phyloP scores from a whole-genome alignment of 345 rosid genomes.

The Gossypium sturtianum region DNA sequence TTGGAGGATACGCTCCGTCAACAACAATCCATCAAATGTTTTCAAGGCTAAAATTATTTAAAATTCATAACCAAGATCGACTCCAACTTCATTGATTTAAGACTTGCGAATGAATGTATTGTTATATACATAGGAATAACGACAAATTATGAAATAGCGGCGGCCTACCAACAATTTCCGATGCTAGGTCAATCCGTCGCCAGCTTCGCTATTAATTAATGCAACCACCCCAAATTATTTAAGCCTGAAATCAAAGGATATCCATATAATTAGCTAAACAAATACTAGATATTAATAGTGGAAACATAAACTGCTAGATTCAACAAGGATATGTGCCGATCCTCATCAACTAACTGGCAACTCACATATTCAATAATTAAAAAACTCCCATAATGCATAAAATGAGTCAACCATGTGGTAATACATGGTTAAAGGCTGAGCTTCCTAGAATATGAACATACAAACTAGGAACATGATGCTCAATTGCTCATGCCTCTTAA shows the following conservation, averaged over 20 bases:
- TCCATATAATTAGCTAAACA: too few species aligned
- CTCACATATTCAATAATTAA: background rate
- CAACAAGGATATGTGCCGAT: too few species aligned
- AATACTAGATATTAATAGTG: too few species aligned
- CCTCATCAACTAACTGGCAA: background rate
- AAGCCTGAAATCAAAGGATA: slow-evolving; percentile 3
- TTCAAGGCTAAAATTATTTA: too few species aligned
- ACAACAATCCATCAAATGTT: too few species aligned
- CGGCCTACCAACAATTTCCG: background rate
- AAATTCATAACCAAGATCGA: too few species aligned
- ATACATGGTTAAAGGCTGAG: background rate
- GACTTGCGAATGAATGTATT: too few species aligned
- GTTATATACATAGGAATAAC: too few species aligned
- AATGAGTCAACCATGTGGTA: background rate
- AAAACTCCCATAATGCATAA: background rate
- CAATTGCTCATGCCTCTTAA: background rate
- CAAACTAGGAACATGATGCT: background rate
- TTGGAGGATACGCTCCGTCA: too few species aligned
- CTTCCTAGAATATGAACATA: background rate
- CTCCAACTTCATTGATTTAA: too few species aligned
- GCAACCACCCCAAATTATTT: slow-evolving; percentile 1
- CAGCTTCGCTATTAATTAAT: background rate
- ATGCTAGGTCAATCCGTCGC: background rate
- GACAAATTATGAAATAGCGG: background rate
- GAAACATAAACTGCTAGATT: too few species aligned